Base-by-base conservation (phyloP, 257 asterid genomes). In the Thymus quinquecostatus region DNA sequence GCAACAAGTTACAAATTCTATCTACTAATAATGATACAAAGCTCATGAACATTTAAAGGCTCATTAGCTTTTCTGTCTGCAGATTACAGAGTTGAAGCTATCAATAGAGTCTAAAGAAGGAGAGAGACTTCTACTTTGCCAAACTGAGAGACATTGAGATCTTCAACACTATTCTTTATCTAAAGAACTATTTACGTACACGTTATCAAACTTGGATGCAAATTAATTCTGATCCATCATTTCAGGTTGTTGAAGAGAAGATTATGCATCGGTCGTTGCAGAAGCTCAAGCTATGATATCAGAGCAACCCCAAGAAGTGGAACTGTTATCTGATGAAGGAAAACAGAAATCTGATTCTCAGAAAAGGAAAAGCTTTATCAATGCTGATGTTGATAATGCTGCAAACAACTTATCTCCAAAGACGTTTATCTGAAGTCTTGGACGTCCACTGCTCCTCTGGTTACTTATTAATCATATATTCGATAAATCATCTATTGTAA, bases 41-140 rank as follows among this genome's bases (percentile, higher is more conserved):
- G 73, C 53, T 69, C 55, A 2, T 55, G 29, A 61, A 45, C 68
- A 12, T 78, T 56, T 43, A 21, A 60, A 38, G 27, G 59, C 75
- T 79, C 40, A 78, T 54, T 13, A 36, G 53, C 30, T 44, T 70
- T 14, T 56, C 36, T 69, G 32, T 55, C 14, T 73, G 80, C 92
- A 93, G 98, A 85, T 93, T 43, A 89, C 96, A 0, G 96, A 91
- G 66, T 48, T 93, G 88, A 93, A 91, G 83, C 72, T 93, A 53
- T 87, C 92, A 2, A 87, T 93, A 30, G 98, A 85, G 94, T 59
- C 85, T 91, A 11, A 97, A 93, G 86, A 89, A 88, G 86, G 98
- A 93, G 81, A 86, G 98, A 77, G 98, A 91, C 83, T 93, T 91
- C 78, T 91, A 91, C 86, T 93, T 93, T 68, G 81, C 89, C 59